Percentiles rank a stretch among this genome's conserved stretches.
phyloP scores from a whole-genome alignment of 768 basidiomycete species.

The Termitomyces titanicus region DNA sequence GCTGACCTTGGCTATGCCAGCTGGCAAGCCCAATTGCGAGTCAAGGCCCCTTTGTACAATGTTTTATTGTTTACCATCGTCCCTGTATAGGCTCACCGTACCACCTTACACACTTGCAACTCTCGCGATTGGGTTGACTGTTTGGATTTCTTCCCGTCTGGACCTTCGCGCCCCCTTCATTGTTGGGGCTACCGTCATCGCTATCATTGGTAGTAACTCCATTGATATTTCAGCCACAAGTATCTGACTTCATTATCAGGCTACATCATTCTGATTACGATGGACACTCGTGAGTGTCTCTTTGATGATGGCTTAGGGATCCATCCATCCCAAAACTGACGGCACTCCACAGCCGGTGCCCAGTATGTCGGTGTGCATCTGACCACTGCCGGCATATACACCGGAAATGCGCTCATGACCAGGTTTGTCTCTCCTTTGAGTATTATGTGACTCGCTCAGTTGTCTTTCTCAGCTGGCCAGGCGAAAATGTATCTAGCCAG shows the following conservation, averaged over 20 bases:
- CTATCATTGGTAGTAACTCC: conserved; percentile 44
- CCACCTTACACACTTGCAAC: conserved; percentile 54
- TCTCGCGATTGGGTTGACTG: conserved; percentile 44
- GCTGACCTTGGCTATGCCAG: conserved; percentile 51
- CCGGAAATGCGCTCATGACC: conserved; percentile 52
- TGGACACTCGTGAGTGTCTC: conserved; percentile 35
- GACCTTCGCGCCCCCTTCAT: conserved; percentile 51
- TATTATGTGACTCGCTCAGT: neutral
- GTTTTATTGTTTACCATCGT: neutral
- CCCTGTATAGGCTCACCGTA: conserved; percentile 44
- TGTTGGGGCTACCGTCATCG: conserved; percentile 42
- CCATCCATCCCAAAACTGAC: neutral
- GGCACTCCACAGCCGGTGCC: conserved; percentile 33
- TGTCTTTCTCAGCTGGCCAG: conserved; percentile 43
- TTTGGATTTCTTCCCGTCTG: conserved; percentile 46
- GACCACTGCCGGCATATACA: conserved; percentile 52
- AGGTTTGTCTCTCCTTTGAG: conserved; percentile 29
- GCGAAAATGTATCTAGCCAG: conserved; percentile 67
- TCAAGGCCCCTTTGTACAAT: neutral
- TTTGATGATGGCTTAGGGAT: neutral
- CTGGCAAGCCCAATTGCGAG: conserved; percentile 60
- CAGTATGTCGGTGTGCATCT: conserved; percentile 60
- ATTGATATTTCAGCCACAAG: neutral
- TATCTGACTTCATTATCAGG: conserved; percentile 26
- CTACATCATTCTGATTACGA: conserved; percentile 52